These are phyloP conservation scores for Buddleja alternifolia DNA, from an alignment of 257 asterid species.

Conservation along the genomic window DNA sequence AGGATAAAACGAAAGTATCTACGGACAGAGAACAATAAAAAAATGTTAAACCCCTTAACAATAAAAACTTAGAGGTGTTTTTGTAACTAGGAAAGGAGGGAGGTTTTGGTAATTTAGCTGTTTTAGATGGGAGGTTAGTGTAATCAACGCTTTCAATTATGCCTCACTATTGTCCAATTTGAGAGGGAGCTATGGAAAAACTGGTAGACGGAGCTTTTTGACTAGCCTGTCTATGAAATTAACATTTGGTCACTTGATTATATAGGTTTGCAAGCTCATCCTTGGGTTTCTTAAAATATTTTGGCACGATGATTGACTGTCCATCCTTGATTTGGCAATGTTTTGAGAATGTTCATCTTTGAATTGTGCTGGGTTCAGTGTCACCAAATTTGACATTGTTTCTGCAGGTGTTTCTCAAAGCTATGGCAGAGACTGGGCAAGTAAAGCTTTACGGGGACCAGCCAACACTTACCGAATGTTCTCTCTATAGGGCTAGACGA, in stretches of 20 bases:
- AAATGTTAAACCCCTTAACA: not conserved
- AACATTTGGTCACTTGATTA: not conserved
- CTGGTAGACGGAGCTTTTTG: not conserved
- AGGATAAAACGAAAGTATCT: not conserved
- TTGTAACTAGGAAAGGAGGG: no score
- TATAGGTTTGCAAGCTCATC: not conserved
- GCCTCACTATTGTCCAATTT: not conserved
- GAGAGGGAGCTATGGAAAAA: not conserved
- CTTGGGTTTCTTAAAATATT: not conserved
- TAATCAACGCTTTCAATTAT: not conserved
- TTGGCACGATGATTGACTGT: not conserved
- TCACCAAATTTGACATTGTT: slow-evolving; percentile 1
- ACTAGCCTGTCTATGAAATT: slow-evolving; percentile 5
- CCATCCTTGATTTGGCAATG: slow-evolving; percentile 1
- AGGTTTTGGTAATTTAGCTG: no score
- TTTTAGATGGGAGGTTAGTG: no score
- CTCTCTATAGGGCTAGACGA: slow-evolving; percentile 88
- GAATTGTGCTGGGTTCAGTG: not conserved
- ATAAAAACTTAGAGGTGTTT: no score
- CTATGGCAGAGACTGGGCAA: slow-evolving; percentile 97
- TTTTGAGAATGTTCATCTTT: not conserved
- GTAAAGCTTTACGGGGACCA: slow-evolving; percentile 86
- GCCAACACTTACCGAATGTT: slow-evolving; percentile 82
- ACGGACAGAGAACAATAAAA: not conserved
- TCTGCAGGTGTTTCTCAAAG: slow-evolving; percentile 87